Conservation (phyloP, 1,284 basidiomycete species). For the Tranzscheliella williamsii region DNA sequence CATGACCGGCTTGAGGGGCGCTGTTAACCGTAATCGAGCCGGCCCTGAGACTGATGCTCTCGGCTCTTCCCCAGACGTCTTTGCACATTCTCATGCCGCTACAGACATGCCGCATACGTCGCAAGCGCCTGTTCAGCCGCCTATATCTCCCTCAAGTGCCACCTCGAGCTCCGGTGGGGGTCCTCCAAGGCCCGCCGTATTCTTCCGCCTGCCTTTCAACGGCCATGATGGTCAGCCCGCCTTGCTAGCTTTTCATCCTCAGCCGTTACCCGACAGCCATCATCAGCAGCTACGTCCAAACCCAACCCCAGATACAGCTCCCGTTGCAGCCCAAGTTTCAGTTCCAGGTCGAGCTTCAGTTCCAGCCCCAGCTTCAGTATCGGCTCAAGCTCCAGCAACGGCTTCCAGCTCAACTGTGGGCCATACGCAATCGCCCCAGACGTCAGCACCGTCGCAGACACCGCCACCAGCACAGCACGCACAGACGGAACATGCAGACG, state of each 20-base stretch:
- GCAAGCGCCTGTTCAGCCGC: neutral
- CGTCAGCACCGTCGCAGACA: too few relatives aligned
- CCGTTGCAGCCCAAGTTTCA: too few relatives aligned
- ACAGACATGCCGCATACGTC: neutral
- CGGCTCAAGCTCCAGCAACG: too few relatives aligned
- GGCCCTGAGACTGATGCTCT: too few relatives aligned
- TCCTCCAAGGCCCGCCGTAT: constrained; percentile 15
- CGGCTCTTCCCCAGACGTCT: neutral
- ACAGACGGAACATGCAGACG: too few relatives aligned
- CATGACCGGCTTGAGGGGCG: constrained; percentile 18
- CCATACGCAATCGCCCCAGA: too few relatives aligned
- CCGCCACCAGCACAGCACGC: too few relatives aligned
- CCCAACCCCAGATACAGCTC: too few relatives aligned
- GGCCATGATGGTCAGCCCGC: constrained; percentile 33
- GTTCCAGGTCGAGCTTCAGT: too few relatives aligned
- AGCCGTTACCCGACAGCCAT: constrained; percentile 26
- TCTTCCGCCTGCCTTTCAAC: constrained; percentile 41
- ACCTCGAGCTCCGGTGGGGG: neutral
- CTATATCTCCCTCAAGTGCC: neutral
- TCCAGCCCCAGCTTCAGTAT: too few relatives aligned
- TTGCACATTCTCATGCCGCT: neutral
- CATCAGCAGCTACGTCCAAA: too few relatives aligned
- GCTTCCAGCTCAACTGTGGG: too few relatives aligned
- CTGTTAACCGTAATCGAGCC: constrained; percentile 3
- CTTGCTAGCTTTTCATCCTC: constrained; percentile 41